These are phyloP conservation scores for Hordeum marinum DNA, from an alignment of 176 grass and related monocot genomes.

Conservation along the genomic window DNA sequence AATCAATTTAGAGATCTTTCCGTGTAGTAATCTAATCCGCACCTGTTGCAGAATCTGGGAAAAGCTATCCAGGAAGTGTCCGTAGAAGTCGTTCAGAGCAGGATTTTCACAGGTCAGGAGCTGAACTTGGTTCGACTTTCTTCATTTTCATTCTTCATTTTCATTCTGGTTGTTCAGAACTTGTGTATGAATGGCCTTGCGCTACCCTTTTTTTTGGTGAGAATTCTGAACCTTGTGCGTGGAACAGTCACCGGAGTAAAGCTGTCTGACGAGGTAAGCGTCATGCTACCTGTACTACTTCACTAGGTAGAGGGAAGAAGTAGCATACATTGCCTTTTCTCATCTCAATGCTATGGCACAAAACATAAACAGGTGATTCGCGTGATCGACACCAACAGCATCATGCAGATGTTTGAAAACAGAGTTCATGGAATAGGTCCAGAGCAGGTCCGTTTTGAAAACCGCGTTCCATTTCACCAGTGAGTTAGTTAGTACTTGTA, in stretches of 20 bases:
- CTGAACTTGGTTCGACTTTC: not conserved
- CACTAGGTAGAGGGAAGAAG: not conserved
- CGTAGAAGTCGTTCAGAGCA: conserved; percentile 63
- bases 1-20: not conserved
- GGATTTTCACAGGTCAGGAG: conserved; percentile 45
- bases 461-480: not conserved
- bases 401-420: conserved; percentile 67
- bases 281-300: not conserved
- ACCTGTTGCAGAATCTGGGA: conserved; percentile 42
- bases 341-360: not conserved
- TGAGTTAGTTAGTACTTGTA: not conserved
- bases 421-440: conserved; percentile 64
- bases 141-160: not conserved
- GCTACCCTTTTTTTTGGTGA: not conserved
- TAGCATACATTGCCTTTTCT: not conserved
- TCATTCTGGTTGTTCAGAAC: not conserved
- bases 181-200: not conserved
- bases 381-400: conserved; percentile 65
- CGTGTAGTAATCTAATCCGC: not conserved
- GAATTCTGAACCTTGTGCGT: conserved; percentile 17
- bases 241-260: conserved; percentile 55
- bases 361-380: conserved; percentile 47
- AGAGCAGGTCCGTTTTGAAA: conserved; percentile 51
- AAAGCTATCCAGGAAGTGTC: conserved; percentile 55
- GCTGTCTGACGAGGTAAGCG: conserved; percentile 49